phyloP scores from a whole-genome alignment of 2,329 filamentous ascomycete species.

The Trichoderma koningiopsis region DNA sequence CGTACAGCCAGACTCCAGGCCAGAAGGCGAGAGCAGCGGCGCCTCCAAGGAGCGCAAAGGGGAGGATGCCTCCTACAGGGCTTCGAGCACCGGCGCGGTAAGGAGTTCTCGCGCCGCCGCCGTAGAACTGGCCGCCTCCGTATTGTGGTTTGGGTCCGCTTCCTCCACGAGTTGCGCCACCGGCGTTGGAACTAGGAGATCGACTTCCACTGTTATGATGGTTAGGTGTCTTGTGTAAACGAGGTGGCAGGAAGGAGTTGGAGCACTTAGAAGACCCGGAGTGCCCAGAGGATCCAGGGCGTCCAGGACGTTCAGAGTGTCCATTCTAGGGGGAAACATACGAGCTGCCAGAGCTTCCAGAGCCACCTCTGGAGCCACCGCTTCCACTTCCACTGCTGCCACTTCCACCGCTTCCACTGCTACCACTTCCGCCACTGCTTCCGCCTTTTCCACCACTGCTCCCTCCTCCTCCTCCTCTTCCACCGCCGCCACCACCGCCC shows the following conservation, averaged over 20 bases:
- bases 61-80: conserved; percentile 49
- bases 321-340: conserved; percentile 18
- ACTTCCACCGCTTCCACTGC: conserved; percentile 26
- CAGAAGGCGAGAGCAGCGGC: conserved; percentile 57
- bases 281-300: conserved; percentile 10
- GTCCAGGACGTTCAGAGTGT: not conserved
- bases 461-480: conserved; percentile 44
- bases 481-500: conserved; percentile 59
- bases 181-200: conserved; percentile 41
- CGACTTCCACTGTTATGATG: conserved; percentile 31
- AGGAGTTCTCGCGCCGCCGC: conserved; percentile 63
- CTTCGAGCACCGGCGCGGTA: conserved; percentile 60
- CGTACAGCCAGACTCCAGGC: conserved; percentile 66
- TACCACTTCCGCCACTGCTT: conserved; percentile 29
- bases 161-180: conserved; percentile 59
- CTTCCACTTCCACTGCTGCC: conserved; percentile 31
- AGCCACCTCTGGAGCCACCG: conserved; percentile 24
- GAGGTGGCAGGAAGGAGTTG: not conserved
- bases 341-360: conserved; percentile 23
- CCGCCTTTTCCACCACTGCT: conserved; percentile 32
- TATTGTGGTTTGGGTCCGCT: conserved; percentile 59
- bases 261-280: not conserved
- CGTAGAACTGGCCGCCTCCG: conserved; percentile 66
- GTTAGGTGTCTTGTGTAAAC: conserved; percentile 31
- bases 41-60: conserved; percentile 53